Conservation (phyloP, 2,329 filamentous ascomycete species). For the Dendryphion nanum region DNA sequence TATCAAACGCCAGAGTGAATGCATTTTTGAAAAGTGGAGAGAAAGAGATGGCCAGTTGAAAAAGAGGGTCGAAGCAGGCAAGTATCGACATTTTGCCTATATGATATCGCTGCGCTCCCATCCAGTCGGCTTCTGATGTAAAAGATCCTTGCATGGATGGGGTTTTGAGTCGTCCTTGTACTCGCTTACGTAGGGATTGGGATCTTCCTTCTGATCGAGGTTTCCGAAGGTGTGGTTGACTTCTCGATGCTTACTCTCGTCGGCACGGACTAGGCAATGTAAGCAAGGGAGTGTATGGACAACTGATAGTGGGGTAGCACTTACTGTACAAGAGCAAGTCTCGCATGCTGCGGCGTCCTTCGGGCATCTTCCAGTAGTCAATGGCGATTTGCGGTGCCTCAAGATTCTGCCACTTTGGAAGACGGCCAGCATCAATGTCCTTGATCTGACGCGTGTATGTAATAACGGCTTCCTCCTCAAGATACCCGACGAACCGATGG, state of each 20-base stretch:
- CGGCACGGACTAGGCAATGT: slow-evolving; percentile 36
- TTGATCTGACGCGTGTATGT: slow-evolving; percentile 89
- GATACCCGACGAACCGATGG: slow-evolving; percentile 93
- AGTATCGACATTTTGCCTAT: too few species aligned
- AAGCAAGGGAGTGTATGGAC: too few species aligned
- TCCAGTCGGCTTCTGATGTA: slow-evolving; percentile 65
- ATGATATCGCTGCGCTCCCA: slow-evolving; percentile 74
- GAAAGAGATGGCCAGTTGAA: too few species aligned
- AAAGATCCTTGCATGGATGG: slow-evolving; percentile 69
- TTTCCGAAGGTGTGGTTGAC: slow-evolving; percentile 96
- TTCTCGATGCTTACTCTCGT: slow-evolving; percentile 65
- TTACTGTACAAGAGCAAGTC: slow-evolving; percentile 83
- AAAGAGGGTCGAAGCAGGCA: too few species aligned
- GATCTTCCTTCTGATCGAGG: slow-evolving; percentile 78
- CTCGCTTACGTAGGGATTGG: slow-evolving; percentile 85
- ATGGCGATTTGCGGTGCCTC: slow-evolving; percentile 84
- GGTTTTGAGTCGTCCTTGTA: slow-evolving; percentile 69
- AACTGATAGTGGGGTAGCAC: slow-evolving; percentile 67
- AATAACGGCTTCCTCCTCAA: slow-evolving; percentile 95
- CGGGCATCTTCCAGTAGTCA: slow-evolving; percentile 91
- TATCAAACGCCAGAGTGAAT: too few species aligned
- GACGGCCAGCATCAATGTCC: slow-evolving; percentile 79
- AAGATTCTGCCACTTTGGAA: slow-evolving; percentile 80
- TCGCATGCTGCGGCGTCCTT: slow-evolving; percentile 76
- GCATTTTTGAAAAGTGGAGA: too few species aligned